Conservation (phyloP, 148 eudicot species). For the Persicaria maculosa region DNA sequence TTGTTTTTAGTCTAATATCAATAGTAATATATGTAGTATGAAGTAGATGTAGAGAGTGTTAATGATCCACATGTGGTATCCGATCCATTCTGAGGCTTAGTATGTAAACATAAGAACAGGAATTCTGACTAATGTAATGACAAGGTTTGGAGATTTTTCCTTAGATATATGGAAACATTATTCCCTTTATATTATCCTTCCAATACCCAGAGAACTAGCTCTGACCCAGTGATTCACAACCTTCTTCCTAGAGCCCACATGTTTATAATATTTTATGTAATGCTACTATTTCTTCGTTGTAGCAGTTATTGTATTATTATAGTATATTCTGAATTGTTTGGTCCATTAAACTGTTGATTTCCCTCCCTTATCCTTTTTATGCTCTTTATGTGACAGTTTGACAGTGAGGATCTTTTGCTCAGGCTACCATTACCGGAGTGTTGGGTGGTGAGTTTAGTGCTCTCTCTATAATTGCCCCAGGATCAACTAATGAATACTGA, state of each 20-base stretch:
- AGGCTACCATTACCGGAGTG: constrained; percentile 76
- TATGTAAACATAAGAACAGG: not conserved
- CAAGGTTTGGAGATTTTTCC: not conserved
- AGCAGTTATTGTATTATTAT: not conserved
- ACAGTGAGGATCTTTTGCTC: constrained; percentile 48
- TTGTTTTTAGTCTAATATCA: not conserved
- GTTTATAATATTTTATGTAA: not conserved
- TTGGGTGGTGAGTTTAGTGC: constrained; percentile 81
- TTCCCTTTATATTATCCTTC: not conserved
- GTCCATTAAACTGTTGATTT: not conserved
- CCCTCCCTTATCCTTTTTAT: not conserved
- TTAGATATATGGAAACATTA: not conserved
- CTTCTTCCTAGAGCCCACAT: not conserved
- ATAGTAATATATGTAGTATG: not conserved
- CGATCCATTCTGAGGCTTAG: not conserved
- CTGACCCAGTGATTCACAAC: not conserved
- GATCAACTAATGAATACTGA: constrained; percentile 12
- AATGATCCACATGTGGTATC: not conserved
- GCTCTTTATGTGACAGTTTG: constrained; percentile 45
- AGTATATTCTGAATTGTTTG: not conserved
- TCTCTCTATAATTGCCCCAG: constrained; percentile 4
- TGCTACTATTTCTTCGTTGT: not conserved
- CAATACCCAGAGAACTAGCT: not conserved
- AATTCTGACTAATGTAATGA: not conserved
- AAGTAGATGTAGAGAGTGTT: not conserved